Evolutionary conservation across 2,329 filamentous ascomycete genomes (phyloP), one percentile per base, ranked within the genome.

Genomic region (Xylaria sp.): DNA sequence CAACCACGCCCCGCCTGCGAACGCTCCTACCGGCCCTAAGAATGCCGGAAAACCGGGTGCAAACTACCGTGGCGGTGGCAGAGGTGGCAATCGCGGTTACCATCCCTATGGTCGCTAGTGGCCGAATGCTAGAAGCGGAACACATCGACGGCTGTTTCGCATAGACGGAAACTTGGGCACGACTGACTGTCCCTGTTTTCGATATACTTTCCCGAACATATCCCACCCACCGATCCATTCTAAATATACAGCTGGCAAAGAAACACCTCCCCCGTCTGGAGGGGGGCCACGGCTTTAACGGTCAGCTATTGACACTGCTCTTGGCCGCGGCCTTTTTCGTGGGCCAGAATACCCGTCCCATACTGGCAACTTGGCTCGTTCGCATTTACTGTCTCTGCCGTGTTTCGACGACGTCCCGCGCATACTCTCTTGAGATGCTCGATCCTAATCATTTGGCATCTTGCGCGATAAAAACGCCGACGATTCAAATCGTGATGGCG

Each of bases 1-100:
- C 1, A 78, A 75, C 58, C 84, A 83, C 64, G 85, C 78, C 6
- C 84, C 87, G 11, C 91, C 91, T 18, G 87, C 89, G 4, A 91
- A 91, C 71, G 91, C 94, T 4, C 94, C 94, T 0, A 99, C 94
- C 0, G 94, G 94, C 0, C 94, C 94, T 3, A 96, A 96, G 81
- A 99, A 97, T 70, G 91, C 92, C 0, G 92, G 92, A 30, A 89
- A 88, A 71, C 91, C 92, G 1, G 92, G 92, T 13, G 91, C 91
- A 1, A 96, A 96, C 76, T 97, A 97, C 74, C 88, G 93, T 47
- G 93, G 94, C 56, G 93, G 93, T 55, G 91, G 93, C 16, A 80
- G 91, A 62, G 89, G 90, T 61, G 84, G 86, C 23, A 82, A 81
- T 74, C 79, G 91, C 34, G 90, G 90, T 2, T 96, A 84, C 75